Base-by-base conservation (phyloP, 2,329 filamentous ascomycete genomes). In the Albophoma yamanashiensis region DNA sequence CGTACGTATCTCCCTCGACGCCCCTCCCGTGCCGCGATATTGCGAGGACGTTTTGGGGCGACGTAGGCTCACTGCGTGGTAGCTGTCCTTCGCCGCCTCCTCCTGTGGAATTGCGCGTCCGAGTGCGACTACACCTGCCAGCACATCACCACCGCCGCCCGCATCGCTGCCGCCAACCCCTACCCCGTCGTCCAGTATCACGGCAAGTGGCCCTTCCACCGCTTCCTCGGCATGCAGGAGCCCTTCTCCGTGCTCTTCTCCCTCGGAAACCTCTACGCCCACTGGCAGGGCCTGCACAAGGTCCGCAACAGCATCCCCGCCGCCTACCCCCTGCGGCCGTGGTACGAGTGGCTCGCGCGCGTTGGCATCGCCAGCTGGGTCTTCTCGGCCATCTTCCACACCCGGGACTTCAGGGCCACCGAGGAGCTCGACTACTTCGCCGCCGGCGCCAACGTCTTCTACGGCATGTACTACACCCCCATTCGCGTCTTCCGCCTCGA, bases 101-200 rank as follows among this genome's bases (percentile, higher is more conserved):
- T 97, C 70, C 78, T 97, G 73, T 99, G 94, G 94, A 86, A 86
- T 72, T 99, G 94, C 77, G 84, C 89, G 63, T 82, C 89, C 70
- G 93, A 99, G 82, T 99, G 94, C 85, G 92, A 99, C 79, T 96
- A 99, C 79, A 88, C 90, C 62, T 99, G 94, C 80, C 94, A 99
- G 74, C 93, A 96, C 80, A 88, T 96, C 72, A 82, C 95, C 62
- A 97, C 94, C 60, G 76, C 84, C 67, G 76, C 77, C 61, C 91
- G 93, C 64, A 76, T 92, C 65, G 78, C 83, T 34, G 78, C 82
- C 63, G 82, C 85, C 62, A 83, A 85, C 38, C 82, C 86, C 14
- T 75, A 85, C 39, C 82, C 86, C 14, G 75, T 97, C 57, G 87
- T 93, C 60, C 94, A 99, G 76, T 99, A 92, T 79, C 92, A 99